Evolutionary conservation across 306 rosid genomes (phyloP).

Genomic region (Amphicarpaea edgeworthii): DNA sequence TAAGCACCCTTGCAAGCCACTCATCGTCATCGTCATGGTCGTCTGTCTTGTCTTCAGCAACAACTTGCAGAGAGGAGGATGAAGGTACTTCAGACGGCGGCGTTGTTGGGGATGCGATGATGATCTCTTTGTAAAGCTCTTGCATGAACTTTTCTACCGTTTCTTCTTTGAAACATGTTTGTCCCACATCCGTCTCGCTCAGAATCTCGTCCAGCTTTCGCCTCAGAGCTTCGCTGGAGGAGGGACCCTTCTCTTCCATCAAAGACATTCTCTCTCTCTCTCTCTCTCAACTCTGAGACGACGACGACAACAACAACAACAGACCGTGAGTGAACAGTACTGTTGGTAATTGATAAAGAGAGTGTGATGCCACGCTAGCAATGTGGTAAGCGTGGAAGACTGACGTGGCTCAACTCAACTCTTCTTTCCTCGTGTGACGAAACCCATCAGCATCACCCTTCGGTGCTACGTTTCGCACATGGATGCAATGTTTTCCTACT

Average conservation of each 20-base stretch:
- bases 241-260: constrained; percentile 8
- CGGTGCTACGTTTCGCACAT: background rate
- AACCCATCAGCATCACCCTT: background rate
- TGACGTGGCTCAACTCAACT: constrained; percentile 18
- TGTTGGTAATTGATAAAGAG: background rate
- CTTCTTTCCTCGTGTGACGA: background rate
- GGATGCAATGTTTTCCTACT: background rate
- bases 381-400: background rate
- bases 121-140: constrained; percentile 53
- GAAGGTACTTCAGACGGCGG: background rate
- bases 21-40: constrained; percentile 43
- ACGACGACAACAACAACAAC: no score
- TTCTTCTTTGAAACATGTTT: constrained; percentile 43
- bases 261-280: background rate
- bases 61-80: background rate
- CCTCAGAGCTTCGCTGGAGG: constrained; percentile 26
- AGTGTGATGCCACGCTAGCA: constrained; percentile 32
- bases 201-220: constrained; percentile 43
- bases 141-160: constrained; percentile 48
- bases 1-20: constrained; percentile 47
- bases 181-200: constrained; percentile 25
- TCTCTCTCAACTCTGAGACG: no score
- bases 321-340: no score
- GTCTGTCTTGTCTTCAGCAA: background rate
- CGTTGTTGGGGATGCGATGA: background rate